phyloP scores from a whole-genome alignment of 306 rosid species.

The Oxytropis ochrocephala region DNA sequence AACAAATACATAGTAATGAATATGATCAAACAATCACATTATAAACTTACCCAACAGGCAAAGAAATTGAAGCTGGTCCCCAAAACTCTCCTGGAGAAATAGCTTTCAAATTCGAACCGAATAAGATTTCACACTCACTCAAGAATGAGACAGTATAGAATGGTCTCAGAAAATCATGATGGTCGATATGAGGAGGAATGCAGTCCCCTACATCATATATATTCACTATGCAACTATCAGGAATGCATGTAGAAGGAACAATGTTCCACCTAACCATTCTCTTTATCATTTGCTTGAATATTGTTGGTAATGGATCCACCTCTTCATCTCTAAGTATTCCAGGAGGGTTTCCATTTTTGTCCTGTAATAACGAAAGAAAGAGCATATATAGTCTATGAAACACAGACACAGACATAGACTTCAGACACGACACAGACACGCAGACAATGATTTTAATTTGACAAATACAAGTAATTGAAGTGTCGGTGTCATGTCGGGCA shows the following conservation, averaged over 20 bases:
- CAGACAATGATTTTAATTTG: too few species aligned
- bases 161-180: slow-evolving; percentile 54
- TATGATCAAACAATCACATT: not conserved
- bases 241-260: slow-evolving; percentile 40
- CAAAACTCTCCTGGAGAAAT: slow-evolving; percentile 42
- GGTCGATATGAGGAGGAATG: slow-evolving; percentile 67
- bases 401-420: too few species aligned
- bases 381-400: not conserved
- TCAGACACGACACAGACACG: too few species aligned
- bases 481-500: too few species aligned
- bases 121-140: slow-evolving; percentile 36
- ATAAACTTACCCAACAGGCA: slow-evolving; percentile 48
- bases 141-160: slow-evolving; percentile 45
- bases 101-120: slow-evolving; percentile 32
- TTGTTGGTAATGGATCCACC: slow-evolving; percentile 50
- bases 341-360: slow-evolving; percentile 51
- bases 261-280: slow-evolving; percentile 46
- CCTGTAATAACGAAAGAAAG: slow-evolving; percentile 25
- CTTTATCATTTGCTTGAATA: slow-evolving; percentile 58
- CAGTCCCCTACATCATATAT: slow-evolving; percentile 64
- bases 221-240: slow-evolving; percentile 70
- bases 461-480: too few species aligned
- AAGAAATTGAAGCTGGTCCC: slow-evolving; percentile 26
- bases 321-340: slow-evolving; percentile 47
- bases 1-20: not conserved